A percentile compares a stretch with the other conserved stretches of the same genome.
Conservation (phyloP, 441 rosid genomes). For the Pelargonium fulgidum region DNA sequence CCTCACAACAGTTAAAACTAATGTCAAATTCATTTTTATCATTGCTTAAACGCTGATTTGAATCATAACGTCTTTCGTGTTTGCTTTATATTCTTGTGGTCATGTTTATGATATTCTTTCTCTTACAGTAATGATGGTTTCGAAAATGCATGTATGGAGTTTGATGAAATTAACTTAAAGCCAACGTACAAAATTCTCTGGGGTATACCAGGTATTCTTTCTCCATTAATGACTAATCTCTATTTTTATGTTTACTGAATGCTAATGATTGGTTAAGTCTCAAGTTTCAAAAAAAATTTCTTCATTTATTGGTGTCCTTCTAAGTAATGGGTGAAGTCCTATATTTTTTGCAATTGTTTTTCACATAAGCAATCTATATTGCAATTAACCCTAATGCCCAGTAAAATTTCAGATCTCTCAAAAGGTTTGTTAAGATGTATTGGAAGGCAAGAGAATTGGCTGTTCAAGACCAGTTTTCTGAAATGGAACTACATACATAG, state of each 20-base stretch:
- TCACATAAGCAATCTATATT: not conserved
- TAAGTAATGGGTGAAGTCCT: not conserved
- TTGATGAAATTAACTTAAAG: conserved; percentile 75
- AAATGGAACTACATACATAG: not conserved
- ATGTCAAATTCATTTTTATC: conserved; percentile 5
- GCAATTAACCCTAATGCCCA: not conserved
- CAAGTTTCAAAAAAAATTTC: not conserved
- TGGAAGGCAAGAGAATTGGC: not conserved
- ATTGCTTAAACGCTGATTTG: conserved; percentile 5
- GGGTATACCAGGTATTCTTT: conserved; percentile 87
- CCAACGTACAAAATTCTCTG: conserved; percentile 82
- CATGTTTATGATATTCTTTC: conserved; percentile 16
- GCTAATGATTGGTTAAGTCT: conserved; percentile 1
- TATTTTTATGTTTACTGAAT: conserved; percentile 8
- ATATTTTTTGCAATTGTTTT: not conserved
- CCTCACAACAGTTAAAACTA: not conserved
- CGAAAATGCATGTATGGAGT: conserved; percentile 98
- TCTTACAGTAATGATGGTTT: conserved; percentile 58
- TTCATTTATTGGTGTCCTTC: not conserved
- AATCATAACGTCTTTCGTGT: conserved; percentile 9
- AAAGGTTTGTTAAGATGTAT: not conserved
- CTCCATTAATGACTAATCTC: conserved; percentile 15
- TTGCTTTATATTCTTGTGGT: conserved; percentile 16
- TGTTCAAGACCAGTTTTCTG: conserved; percentile 1
- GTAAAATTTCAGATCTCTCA: not conserved